Percentiles rank a stretch among this genome's conserved stretches.
These are phyloP conservation scores for Barnettozyma botsteinii DNA, from an alignment of 805 yeast species.

Conservation along the genomic window DNA sequence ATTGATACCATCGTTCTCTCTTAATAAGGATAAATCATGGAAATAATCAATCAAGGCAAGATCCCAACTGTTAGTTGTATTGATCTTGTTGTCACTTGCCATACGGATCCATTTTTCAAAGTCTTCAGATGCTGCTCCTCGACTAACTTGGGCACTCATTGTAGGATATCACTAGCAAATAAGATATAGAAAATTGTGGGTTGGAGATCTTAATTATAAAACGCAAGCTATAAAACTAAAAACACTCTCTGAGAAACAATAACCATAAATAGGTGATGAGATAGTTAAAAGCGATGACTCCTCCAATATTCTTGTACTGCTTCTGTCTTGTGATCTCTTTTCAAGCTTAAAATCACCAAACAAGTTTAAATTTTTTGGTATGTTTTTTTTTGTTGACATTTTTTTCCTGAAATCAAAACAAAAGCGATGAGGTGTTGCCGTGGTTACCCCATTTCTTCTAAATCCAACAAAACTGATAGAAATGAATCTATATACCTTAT, in stretches of 20 bases:
- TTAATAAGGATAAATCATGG: conserved; percentile 69
- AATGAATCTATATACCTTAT: too few species aligned
- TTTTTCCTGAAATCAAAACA: conserved; percentile 4
- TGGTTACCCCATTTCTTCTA: too few species aligned
- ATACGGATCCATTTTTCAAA: conserved; percentile 79
- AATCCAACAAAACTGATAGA: too few species aligned
- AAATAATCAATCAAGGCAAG: conserved; percentile 89
- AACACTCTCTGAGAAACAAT: too few species aligned
- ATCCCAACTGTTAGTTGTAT: conserved; percentile 82
- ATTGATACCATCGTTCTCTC: conserved; percentile 71
- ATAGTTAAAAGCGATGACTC: too few species aligned
- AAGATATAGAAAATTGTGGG: neutral
- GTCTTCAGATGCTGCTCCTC: conserved; percentile 16
- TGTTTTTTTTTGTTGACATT: conserved; percentile 2
- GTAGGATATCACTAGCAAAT: too few species aligned
- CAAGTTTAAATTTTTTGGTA: neutral
- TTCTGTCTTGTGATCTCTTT: too few species aligned
- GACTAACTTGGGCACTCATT: neutral
- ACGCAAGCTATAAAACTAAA: neutral
- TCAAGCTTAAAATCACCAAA: neutral
- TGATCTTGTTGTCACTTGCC: conserved; percentile 81
- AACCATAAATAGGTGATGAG: too few species aligned
- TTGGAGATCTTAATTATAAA: too few species aligned
- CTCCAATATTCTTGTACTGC: too few species aligned
- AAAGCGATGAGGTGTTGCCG: conserved; percentile 4